Base-by-base conservation (phyloP, 1,139 yeast species). In the Yamadazyma diddensiae region DNA sequence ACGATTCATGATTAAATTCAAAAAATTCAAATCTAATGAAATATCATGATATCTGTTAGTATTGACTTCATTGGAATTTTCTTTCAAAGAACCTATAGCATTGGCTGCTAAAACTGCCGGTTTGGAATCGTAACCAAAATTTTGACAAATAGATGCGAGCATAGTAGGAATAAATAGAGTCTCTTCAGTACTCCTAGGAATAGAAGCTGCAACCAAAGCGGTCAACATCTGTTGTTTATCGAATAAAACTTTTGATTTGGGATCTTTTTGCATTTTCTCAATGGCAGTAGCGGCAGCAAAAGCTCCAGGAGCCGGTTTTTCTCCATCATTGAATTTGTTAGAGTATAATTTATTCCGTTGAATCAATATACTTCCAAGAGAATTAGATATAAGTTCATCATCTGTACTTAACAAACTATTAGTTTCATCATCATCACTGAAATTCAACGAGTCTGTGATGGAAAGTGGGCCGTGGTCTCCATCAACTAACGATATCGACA, bases 151-250 rank as follows among this genome's bases (percentile, higher is more conserved):
- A 32, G 78, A 71, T 7, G 87, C 84, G 37, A 82, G 59, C 33
- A 82, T 58, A 2, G 85, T 78, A 0, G 94, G 90, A 21, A 81
- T 77, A 45, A 81, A 80, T 29, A 82, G 59, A 0, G 87, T 82
- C 49, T 82, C 94, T 43, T 81, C 90, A 0, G 92, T 82, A 19
- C 83, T 75, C 50, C 94, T 62, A 2, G 92, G 94, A 12, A 82
- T 72, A 0, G 90, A 76, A 38, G 81, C 71, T 0, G 92, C 85
- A 9, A 82, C 87, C 29, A 82, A 61, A 5, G 77, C 71, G 0
- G 90, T 82, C 37, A 82, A 61, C 46, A 62, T 50, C 55, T 76
- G 75, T 42, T 72, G 71, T 38, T 72, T 68, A 37, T 65, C 63
- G 27, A 47, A 41, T 11, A 46, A 38, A 6, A 35, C 22, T 16